Evolutionary conservation across 345 rosid genomes (phyloP).

Genomic region (Melaleuca alternifolia): DNA sequence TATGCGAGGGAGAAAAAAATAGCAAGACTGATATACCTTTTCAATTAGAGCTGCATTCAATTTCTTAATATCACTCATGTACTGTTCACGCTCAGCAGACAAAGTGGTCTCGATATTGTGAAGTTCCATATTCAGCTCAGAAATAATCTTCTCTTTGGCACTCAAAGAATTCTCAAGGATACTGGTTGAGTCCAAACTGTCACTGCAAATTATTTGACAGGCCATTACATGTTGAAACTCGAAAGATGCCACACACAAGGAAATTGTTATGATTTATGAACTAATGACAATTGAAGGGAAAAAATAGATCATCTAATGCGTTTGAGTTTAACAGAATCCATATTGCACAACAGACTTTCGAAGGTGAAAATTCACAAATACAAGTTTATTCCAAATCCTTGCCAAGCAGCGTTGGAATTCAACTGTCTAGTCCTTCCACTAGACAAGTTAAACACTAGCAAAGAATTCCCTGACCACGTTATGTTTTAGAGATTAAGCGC

Average conservation of each 20-base stretch:
- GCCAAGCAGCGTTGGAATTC: background rate
- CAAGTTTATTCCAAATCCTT: background rate
- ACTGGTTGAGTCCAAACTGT: constrained; percentile 61
- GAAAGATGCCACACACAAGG: background rate
- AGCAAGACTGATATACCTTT: constrained; percentile 39
- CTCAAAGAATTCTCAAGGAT: constrained; percentile 80
- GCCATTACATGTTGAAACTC: background rate
- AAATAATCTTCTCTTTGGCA: constrained; percentile 89
- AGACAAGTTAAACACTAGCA: background rate
- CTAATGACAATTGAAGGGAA: background rate
- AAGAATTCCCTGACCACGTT: background rate
- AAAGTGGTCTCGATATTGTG: constrained; percentile 74
- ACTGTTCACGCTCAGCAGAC: constrained; percentile 72
- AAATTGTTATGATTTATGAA: background rate
- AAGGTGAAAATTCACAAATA: background rate
- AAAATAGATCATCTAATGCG: background rate
- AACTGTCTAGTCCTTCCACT: background rate
- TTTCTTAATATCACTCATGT: constrained; percentile 69
- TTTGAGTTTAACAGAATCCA: background rate
- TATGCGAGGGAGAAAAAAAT: background rate
- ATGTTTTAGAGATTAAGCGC: background rate
- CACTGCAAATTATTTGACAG: constrained; percentile 28
- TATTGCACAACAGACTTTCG: background rate
- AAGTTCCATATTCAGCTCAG: constrained; percentile 88
- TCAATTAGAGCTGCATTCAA: constrained; percentile 56